Base-by-base conservation (phyloP, 495 filamentous ascomycete species). In the Recurvomyces mirabilis region DNA sequence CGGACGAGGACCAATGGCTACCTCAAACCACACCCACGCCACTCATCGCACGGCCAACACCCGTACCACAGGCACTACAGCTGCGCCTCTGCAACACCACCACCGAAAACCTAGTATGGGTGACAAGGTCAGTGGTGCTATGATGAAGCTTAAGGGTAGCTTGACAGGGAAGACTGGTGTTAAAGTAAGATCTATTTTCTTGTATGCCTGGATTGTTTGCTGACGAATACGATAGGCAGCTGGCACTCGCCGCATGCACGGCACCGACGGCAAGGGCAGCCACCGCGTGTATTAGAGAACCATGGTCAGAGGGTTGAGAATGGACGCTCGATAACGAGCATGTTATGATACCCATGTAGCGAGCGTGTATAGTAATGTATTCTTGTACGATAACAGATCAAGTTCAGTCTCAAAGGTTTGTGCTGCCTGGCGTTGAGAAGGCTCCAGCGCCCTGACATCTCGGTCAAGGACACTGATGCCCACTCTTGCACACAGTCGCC, bases 231-330 rank as follows among this genome's bases (percentile, higher is more conserved):
- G 15, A 15, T 38, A 82, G 77, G 80, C 78, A 60, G 81, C 80
- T 38, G 80, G 81, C 10, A 81, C 79, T 19, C 66, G 78, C 25
- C 63, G 80, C 14, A 82, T 84, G 78, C 70, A 75, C 51, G 80
- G 80, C 12, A 83, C 79, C 25, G 81, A 84, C 60, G 80, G 80
- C 12, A 69, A 75, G 5, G 69, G 72, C 13, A 37, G 31, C 28
- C 46, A 37, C 30, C 46, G 35, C 17, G 12, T 30, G 11, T 47
- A 47, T 34, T 19, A 24, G 20, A 12, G 22, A 11, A 7, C 19
- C 9, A 0, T 30, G n/a, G n/a, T 23, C 0, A 18, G 19, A 4
- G 11, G 21, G 4, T 7, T 7, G 7, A 29, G 7, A n/a, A 29
- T 29, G 7, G 7, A 29, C 7, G 7, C 7, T 7, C 7, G n/a